A percentile compares a stretch with the other conserved stretches of the same genome.
Evolutionary conservation across 1,139 yeast species (phyloP).

Genomic region (Yamadazyma pseudoaaseri): DNA sequence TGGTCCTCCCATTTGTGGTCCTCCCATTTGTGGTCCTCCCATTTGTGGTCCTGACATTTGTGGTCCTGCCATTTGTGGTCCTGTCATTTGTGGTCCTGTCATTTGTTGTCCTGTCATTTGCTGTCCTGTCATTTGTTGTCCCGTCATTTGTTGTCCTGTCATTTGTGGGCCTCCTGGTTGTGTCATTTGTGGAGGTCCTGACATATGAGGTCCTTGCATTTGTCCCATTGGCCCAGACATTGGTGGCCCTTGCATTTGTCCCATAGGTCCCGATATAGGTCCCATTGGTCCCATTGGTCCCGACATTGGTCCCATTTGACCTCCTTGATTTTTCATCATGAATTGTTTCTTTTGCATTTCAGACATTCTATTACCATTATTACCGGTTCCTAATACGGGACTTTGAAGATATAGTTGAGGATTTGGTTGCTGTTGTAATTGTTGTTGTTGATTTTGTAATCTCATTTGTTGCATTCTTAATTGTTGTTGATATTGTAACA

Average conservation of each 20-base stretch:
- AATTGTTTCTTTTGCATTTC: constrained; percentile 24
- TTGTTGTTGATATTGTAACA: constrained; percentile 19
- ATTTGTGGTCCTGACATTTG: constrained; percentile 1
- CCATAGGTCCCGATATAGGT: neutral
- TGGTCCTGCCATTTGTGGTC: constrained; percentile 1
- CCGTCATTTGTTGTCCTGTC: constrained; percentile 1
- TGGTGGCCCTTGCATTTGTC: neutral
- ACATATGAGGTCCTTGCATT: constrained; percentile 1
- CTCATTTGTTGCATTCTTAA: constrained; percentile 26
- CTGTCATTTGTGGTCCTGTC: constrained; percentile 1
- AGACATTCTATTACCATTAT: constrained; percentile 9
- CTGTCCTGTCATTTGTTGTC: neutral
- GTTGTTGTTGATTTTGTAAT: constrained; percentile 25
- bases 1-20: neutral
- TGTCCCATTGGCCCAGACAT: neutral
- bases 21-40: neutral
- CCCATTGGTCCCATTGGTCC: constrained; percentile 8
- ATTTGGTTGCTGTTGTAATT: constrained; percentile 14
- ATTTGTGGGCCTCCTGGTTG: neutral
- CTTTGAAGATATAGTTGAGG: constrained; percentile 18
- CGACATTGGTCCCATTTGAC: constrained; percentile 7
- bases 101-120: constrained; percentile 1
- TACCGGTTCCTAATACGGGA: constrained; percentile 17
- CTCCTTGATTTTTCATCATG: constrained; percentile 21
- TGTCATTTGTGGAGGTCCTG: constrained; percentile 1